Base-by-base conservation (phyloP, 2,329 filamentous ascomycete genomes). In the Neonectria magnoliae region DNA sequence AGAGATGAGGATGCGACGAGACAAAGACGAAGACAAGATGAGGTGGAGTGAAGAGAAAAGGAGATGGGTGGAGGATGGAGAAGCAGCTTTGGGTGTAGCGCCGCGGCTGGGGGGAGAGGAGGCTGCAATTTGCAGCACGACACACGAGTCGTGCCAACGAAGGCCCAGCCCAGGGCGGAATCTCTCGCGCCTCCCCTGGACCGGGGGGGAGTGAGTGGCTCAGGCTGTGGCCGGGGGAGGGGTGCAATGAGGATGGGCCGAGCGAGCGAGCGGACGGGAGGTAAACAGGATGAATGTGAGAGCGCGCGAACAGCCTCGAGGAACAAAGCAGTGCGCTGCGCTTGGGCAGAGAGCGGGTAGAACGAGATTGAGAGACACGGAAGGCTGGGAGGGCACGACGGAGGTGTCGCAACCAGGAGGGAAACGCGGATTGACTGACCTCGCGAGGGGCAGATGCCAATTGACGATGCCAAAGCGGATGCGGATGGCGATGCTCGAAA, bases 81-180 rank as follows among this genome's bases (percentile, higher is more conserved):
- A 70, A 60, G 69, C 69, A 73, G 70, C 64, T 72, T 73, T 72
- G 69, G 71, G 71, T 66, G 71, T 73, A 72, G 72, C 65, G 71
- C 59, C 67, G 66, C 61, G 68, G 66, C 68, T 72, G 69, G 72
- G 70, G 70, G 70, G 70, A 59, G 66, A 60, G 65, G 69, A 72
- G 65, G 71, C 71, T 73, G 72, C 71, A 74, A 75, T 75, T 74
- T 74, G 72, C 62, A 69, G 66, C 72, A 73, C 68, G 71, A 74
- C 72, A 73, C 72, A 74, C 72, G 72, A 74, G 72, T 74, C 72
- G 72, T 74, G 72, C 72, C 68, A 69, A 68, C 68, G 71, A 72
- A 74, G 73, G 72, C 62, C 67, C 69, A 73, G 70, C 67, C 70
- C 71, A 67, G 70, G 69, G 66, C 71, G 72, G 72, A 74, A 73